A percentile compares a stretch with the other conserved stretches of the same genome.
These are phyloP conservation scores for Phytophthora meadii DNA, from an alignment of 352 stramenopile genomes.

Conservation along the genomic window DNA sequence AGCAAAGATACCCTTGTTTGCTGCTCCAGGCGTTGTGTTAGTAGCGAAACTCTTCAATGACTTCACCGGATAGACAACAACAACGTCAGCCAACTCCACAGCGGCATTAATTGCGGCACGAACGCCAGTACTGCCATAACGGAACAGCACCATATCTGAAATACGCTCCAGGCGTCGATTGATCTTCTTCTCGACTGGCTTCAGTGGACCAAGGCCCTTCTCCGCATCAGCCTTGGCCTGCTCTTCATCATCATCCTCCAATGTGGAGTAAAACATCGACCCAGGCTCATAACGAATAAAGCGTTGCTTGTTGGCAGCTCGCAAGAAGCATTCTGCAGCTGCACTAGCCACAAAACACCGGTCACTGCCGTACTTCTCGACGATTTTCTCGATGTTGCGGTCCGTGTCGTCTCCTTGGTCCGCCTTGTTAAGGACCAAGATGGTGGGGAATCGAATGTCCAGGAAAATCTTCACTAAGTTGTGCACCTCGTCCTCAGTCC, in stretches of 20 bases:
- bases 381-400: slow-evolving; percentile 88
- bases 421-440: slow-evolving; percentile 91
- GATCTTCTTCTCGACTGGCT: slow-evolving; percentile 83
- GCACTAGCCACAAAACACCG: slow-evolving; percentile 88
- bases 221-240: slow-evolving; percentile 33
- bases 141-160: slow-evolving; percentile 91
- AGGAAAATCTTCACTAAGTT: slow-evolving; percentile 82
- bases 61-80: slow-evolving; percentile 88
- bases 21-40: slow-evolving; percentile 45
- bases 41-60: slow-evolving; percentile 88
- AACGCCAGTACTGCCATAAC: slow-evolving; percentile 87
- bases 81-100: slow-evolving; percentile 81
- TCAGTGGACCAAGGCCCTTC: slow-evolving; percentile 49
- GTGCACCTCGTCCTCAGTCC: slow-evolving; percentile 73
- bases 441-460: slow-evolving; percentile 82
- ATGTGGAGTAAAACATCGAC: slow-evolving; percentile 86
- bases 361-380: slow-evolving; percentile 89
- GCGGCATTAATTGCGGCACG: slow-evolving; percentile 87
- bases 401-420: slow-evolving; percentile 88
- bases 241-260: slow-evolving; percentile 64
- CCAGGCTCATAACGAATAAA: slow-evolving; percentile 89
- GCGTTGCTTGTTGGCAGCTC: slow-evolving; percentile 73
- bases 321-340: slow-evolving; percentile 86
- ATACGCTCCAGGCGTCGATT: slow-evolving; percentile 84
- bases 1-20: slow-evolving; percentile 75